phyloP scores from a whole-genome alignment of 495 filamentous ascomycete species.

The Hyaloscypha bicolor region DNA sequence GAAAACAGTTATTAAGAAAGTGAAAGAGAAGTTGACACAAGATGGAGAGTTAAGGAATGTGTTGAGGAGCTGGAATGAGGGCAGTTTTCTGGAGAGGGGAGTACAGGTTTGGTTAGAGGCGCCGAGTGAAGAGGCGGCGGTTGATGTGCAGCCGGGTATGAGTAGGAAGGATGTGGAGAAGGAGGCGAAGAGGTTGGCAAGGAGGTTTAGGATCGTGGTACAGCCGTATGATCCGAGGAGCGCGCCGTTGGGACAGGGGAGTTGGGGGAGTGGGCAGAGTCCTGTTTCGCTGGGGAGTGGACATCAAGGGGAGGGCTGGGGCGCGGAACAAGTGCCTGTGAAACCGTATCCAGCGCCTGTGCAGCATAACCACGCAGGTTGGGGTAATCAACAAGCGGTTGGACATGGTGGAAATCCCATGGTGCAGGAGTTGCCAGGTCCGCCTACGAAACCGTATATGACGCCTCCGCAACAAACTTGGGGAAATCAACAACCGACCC shows the following conservation, averaged over 20 bases:
- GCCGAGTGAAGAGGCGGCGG: constrained; percentile 5
- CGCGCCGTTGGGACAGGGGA: neutral
- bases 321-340: neutral
- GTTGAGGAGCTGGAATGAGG: constrained; percentile 27
- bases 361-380: neutral
- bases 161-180: constrained; percentile 13
- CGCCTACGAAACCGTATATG: neutral
- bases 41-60: constrained; percentile 25
- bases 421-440: constrained; percentile 2
- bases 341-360: neutral
- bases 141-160: constrained; percentile 6
- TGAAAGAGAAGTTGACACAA: constrained; percentile 21
- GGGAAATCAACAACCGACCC: neutral
- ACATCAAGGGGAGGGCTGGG: neutral
- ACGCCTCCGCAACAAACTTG: neutral
- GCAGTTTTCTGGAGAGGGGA: constrained; percentile 15
- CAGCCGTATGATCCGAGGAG: constrained; percentile 10
- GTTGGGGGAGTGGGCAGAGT: neutral
- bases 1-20: constrained; percentile 23
- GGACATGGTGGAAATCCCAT: neutral
- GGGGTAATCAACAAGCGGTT: neutral
- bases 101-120: constrained; percentile 30
- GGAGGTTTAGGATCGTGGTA: constrained; percentile 22
- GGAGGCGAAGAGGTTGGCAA: constrained; percentile 20
- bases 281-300: neutral